phyloP scores from a whole-genome alignment of 2,329 filamentous ascomycete species.

The Fusarium beomiforme region DNA sequence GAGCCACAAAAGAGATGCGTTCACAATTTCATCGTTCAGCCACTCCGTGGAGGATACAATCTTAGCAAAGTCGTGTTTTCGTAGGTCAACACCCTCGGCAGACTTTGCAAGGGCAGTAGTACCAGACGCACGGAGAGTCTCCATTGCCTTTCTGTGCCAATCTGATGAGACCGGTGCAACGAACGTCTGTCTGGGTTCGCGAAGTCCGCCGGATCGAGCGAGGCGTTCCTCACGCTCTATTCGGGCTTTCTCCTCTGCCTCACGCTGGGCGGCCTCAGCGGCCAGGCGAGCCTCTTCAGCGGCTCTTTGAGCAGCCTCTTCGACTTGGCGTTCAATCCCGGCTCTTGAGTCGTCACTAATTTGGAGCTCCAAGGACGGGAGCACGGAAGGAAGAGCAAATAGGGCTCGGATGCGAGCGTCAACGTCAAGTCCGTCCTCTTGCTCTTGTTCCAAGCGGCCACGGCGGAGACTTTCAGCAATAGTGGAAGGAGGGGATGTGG shows the following conservation, averaged over 20 bases:
- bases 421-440: constrained; percentile 21
- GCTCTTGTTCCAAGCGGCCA: constrained; percentile 11
- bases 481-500: not conserved
- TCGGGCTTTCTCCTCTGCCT: constrained; percentile 38
- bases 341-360: constrained; percentile 45
- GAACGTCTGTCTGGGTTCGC: constrained; percentile 42
- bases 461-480: constrained; percentile 1
- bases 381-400: constrained; percentile 40
- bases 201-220: constrained; percentile 46
- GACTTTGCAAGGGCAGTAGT: constrained; percentile 55
- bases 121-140: constrained; percentile 49
- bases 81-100: constrained; percentile 61
- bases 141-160: constrained; percentile 42
- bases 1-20: constrained; percentile 70
- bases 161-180: constrained; percentile 42
- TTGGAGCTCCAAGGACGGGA: constrained; percentile 41
- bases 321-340: constrained; percentile 38
- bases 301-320: constrained; percentile 36
- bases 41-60: constrained; percentile 67
- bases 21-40: constrained; percentile 83
- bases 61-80: constrained; percentile 69
- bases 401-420: constrained; percentile 40
- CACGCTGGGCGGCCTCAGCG: constrained; percentile 39
- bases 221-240: constrained; percentile 43
- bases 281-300: constrained; percentile 43